A percentile compares a stretch with the other conserved stretches of the same genome.
These are phyloP conservation scores for Papiliotrema terrestris DNA, from an alignment of 1,284 basidiomycete species.

Conservation along the genomic window DNA sequence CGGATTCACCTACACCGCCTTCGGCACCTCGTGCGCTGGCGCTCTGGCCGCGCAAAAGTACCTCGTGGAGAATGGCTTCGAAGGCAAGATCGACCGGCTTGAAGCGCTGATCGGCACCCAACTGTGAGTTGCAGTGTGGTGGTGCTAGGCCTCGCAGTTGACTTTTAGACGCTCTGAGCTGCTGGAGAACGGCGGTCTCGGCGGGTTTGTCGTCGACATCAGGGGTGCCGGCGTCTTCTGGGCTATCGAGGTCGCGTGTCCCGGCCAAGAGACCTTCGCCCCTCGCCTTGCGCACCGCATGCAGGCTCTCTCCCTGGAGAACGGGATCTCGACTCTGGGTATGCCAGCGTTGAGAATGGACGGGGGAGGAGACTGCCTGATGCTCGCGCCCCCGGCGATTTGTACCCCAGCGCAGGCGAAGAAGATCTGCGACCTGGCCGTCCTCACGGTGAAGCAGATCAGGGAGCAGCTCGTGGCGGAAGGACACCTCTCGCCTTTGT, in stretches of 20 bases:
- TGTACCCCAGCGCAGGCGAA: neutral
- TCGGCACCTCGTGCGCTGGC: neutral
- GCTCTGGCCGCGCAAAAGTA: neutral
- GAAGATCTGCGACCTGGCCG: neutral
- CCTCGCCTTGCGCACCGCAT: neutral
- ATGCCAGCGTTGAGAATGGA: neutral
- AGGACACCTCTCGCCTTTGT: neutral
- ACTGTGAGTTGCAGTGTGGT: neutral
- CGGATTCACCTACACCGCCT: constrained; percentile 1
- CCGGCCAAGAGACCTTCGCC: neutral
- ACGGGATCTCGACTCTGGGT: neutral
- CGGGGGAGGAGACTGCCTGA: neutral
- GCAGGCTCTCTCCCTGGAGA: neutral
- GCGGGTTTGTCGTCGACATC: neutral
- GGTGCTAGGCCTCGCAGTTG: neutral
- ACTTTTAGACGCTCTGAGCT: neutral
- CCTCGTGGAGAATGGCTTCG: neutral
- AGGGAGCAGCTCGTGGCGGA: neutral
- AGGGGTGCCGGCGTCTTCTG: neutral
- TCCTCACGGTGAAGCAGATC: neutral
- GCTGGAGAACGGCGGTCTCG: neutral
- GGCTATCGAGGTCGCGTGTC: neutral
- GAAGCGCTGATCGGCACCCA: neutral
- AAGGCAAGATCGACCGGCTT: neutral
- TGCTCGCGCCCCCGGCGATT: neutral